Evolutionary conservation across 495 filamentous ascomycete genomes (phyloP), one percentile per base, ranked within the genome.

Genomic region (Podospora sp.): DNA sequence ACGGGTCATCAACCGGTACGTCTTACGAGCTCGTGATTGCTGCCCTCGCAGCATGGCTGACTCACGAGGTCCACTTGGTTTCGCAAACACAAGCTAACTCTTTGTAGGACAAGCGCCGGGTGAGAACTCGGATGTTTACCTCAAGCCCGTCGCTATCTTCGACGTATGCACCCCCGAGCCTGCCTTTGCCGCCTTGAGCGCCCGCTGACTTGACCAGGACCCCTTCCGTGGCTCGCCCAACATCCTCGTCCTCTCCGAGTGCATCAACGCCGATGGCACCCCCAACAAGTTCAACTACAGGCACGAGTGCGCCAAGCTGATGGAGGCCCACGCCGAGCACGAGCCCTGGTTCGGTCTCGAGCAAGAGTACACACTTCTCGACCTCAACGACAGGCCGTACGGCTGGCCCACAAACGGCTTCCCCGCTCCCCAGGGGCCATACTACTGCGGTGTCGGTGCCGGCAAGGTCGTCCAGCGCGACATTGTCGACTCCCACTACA

Each of bases 231-330:
- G 82, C 69, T 78, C 78, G 26, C 82, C 83, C 83, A 97, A 97
- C 86, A 90, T 97, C 79, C 87, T 99, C 94, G 95, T 99, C 67
- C 90, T 99, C 75, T 87, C 88, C 76, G 95, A 99, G 84, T 96
- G 91, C 85, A 98, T 93, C 93, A 93, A 96, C 76, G 81, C 90
- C 73, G 94, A 98, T 84, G 95, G 96, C 77, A 92, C 89, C 72
- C 95, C 95, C 79, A 99, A 99, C 89, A 94, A 95, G 81, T 98
- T 88, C 91, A 99, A 98, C 88, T 89, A 91, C 91, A 92, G 95
- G 68, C 92, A 78, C 57, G 76, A 78, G 70, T 67, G 63, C 64
- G 73, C 76, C 58, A 90, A 92, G 75, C 82, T 97, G 73, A 97
- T 97, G 94, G 88, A 92, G 81, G 89, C 89, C 63, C 85, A 99